Conservation (phyloP, 352 stramenopile genomes). For the Pythium rishiriense region DNA sequence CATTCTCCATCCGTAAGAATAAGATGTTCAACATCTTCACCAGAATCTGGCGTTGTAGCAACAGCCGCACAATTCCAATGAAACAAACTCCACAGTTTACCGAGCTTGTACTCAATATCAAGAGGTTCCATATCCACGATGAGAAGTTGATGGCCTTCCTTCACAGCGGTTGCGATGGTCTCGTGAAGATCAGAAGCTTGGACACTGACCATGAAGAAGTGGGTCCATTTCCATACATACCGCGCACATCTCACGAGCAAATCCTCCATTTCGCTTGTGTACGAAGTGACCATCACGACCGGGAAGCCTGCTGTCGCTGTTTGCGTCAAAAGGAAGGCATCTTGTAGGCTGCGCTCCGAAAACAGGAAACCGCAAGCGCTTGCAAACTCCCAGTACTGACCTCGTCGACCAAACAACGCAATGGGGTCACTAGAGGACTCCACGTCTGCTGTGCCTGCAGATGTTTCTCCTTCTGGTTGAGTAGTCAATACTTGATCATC, state of each 20-base stretch:
- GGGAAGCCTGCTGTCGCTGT: constrained; percentile 29
- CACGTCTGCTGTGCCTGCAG: background rate
- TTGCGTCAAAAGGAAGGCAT: constrained; percentile 40
- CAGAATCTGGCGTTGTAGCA: background rate
- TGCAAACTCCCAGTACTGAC: constrained; percentile 32
- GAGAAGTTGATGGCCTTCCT: constrained; percentile 51
- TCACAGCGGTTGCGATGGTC: constrained; percentile 36
- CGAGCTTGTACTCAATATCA: constrained; percentile 27
- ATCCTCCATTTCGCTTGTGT: constrained; percentile 39
- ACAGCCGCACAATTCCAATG: constrained; percentile 24
- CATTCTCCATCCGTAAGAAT: constrained; percentile 1
- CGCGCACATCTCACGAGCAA: constrained; percentile 43
- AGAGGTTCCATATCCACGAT: constrained; percentile 57
- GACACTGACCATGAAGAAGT: constrained; percentile 46
- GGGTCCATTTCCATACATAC: constrained; percentile 42
- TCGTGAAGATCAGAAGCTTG: constrained; percentile 37
- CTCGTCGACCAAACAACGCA: background rate
- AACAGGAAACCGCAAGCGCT: constrained; percentile 36
- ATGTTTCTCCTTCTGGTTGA: background rate
- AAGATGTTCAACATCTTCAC: background rate
- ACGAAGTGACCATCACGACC: constrained; percentile 48
- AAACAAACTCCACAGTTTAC: constrained; percentile 32
- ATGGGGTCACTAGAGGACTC: background rate
- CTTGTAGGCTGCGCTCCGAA: constrained; percentile 45
- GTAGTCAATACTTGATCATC: background rate